Percentiles rank a stretch among this genome's conserved stretches.
These are phyloP conservation scores for Symbiodinium pilosum DNA, from an alignment of 73 alveolate species.

Conservation along the genomic window DNA sequence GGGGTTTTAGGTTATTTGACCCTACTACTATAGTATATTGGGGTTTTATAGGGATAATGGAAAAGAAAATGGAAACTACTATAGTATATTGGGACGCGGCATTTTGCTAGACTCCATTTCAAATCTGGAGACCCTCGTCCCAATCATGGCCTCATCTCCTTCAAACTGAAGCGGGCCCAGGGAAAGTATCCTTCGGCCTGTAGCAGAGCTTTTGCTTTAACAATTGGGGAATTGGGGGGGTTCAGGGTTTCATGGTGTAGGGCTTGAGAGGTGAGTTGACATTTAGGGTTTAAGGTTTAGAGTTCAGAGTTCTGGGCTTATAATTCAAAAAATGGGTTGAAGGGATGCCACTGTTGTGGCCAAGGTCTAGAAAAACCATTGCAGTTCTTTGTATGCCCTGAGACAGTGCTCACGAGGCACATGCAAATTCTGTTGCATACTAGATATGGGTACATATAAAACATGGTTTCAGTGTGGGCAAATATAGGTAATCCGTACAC, in stretches of 20 bases:
- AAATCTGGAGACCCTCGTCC: not conserved
- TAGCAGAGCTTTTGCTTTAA: not conserved
- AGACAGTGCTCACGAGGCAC: not conserved
- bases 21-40: no score
- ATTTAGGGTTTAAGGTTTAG: not conserved
- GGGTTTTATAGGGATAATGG: no score
- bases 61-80: no score
- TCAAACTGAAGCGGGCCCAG: slow-evolving; percentile 49
- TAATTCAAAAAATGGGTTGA: not conserved
- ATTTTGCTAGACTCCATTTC: no score
- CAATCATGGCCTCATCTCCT: slow-evolving; percentile 48
- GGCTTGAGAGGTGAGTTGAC: no score
- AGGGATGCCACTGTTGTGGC: not conserved
- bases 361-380: not conserved
- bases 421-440: not conserved
- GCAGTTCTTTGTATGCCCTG: not conserved
- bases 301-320: not conserved
- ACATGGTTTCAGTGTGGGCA: not conserved
- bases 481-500: not conserved
- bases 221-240: not conserved
- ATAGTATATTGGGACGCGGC: no score
- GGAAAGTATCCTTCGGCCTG: slow-evolving; percentile 30
- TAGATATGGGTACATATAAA: not conserved
- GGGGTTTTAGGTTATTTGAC: no score
- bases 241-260: not conserved